Percentiles rank a stretch among this genome's conserved stretches.
These are phyloP conservation scores for Erodium moschatum DNA, from an alignment of 441 rosid species.

Conservation along the genomic window DNA sequence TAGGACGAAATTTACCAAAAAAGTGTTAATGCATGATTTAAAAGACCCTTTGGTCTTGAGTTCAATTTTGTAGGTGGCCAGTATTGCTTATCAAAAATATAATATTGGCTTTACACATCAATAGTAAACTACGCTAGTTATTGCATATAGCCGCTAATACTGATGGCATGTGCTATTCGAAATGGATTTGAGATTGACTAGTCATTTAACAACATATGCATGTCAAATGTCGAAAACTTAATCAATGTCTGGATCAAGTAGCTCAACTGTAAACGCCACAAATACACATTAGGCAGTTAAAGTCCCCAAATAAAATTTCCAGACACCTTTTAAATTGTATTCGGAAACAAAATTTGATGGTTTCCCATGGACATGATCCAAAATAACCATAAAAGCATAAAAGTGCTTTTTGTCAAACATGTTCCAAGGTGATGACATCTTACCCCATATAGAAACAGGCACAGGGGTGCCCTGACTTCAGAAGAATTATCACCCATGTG, in stretches of 20 bases:
- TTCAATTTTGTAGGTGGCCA: not conserved
- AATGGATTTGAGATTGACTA: not conserved
- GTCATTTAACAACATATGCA: constrained; percentile 3
- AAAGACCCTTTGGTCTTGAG: not conserved
- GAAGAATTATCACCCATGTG: constrained; percentile 28
- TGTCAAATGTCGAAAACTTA: not conserved
- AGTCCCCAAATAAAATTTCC: not conserved
- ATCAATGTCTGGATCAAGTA: not conserved
- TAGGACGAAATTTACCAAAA: not conserved
- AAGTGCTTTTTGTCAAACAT: not conserved
- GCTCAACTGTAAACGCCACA: not conserved
- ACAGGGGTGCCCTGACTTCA: constrained; percentile 28
- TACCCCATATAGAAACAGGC: constrained; percentile 71
- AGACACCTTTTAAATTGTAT: not conserved
- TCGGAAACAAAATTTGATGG: not conserved
- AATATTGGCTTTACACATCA: constrained; percentile 1
- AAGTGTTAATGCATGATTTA: not conserved
- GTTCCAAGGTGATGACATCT: constrained; percentile 19
- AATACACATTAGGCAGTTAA: not conserved
- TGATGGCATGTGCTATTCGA: not conserved
- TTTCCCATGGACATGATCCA: not conserved
- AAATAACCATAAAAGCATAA: not conserved
- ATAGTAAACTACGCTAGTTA: not conserved
- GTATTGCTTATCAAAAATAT: not conserved
- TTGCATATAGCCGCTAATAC: not conserved